Conservation (phyloP, 2,329 filamentous ascomycete genomes). For the Thelonectria discophora region DNA sequence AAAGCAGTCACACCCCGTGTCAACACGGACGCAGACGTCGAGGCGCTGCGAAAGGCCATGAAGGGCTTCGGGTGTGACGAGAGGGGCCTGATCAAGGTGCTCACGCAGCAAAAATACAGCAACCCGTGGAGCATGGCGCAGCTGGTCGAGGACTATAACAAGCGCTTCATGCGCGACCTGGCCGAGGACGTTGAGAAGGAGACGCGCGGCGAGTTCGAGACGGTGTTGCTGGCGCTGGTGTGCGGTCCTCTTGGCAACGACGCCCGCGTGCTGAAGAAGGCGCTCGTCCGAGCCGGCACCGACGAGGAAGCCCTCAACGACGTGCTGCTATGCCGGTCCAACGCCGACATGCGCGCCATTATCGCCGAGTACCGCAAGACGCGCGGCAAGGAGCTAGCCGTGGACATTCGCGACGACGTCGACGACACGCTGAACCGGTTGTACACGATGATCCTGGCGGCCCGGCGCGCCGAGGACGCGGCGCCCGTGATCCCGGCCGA, state of each 20-base stretch:
- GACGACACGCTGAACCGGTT: constrained; percentile 44
- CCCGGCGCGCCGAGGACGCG: constrained; percentile 41
- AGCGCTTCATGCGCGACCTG: constrained; percentile 46
- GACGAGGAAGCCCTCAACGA: constrained; percentile 49
- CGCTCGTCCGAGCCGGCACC: constrained; percentile 44
- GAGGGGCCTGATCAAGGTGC: constrained; percentile 41
- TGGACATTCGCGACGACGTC: constrained; percentile 46
- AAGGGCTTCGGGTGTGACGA: constrained; percentile 49
- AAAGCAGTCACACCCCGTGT: constrained; percentile 38
- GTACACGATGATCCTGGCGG: constrained; percentile 47
- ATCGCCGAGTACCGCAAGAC: constrained; percentile 42
- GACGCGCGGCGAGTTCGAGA: constrained; percentile 45
- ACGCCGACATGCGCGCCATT: constrained; percentile 49
- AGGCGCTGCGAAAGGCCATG: constrained; percentile 47
- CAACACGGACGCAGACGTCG: constrained; percentile 43
- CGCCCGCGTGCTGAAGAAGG: constrained; percentile 42
- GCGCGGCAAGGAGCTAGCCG: constrained; percentile 42
- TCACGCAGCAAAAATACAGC: constrained; percentile 44
- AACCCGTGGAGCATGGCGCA: constrained; percentile 47
- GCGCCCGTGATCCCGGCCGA: constrained; percentile 40
- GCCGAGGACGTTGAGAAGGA: constrained; percentile 47
- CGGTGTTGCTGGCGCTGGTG: constrained; percentile 43
- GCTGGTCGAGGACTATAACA: constrained; percentile 46
- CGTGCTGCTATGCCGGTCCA: constrained; percentile 48
- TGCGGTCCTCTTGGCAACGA: constrained; percentile 47